A percentile compares a stretch with the other conserved stretches of the same genome.
phyloP scores from a whole-genome alignment of 495 filamentous ascomycete species.

The Chaetomium fimeti region DNA sequence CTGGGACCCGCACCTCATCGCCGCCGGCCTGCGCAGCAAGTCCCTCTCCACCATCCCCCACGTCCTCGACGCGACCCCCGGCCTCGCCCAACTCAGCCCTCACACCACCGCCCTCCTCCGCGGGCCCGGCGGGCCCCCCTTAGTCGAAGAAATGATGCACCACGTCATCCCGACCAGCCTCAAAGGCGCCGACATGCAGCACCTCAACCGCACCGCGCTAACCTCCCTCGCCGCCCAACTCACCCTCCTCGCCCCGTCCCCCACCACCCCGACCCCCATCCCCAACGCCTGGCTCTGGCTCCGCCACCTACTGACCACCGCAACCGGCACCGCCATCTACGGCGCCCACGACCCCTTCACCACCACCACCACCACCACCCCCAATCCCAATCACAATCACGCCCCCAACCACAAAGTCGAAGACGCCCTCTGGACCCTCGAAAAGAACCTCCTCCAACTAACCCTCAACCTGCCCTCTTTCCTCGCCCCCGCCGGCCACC shows the following conservation, averaged over 20 bases:
- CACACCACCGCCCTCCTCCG: not conserved
- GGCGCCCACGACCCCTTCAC: conserved; percentile 16
- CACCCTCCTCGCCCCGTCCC: not conserved
- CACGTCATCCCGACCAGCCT: conserved; percentile 10
- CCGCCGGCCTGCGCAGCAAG: conserved; percentile 24
- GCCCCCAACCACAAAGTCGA: conserved; percentile 1
- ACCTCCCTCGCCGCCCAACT: not conserved
- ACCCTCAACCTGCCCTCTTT: conserved; percentile 8
- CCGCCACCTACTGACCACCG: conserved; percentile 9
- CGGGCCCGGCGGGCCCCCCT: not conserved
- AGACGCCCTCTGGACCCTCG: conserved; percentile 14
- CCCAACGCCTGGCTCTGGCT: conserved; percentile 21
- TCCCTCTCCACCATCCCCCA: conserved; percentile 19
- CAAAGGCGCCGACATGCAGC: not conserved
- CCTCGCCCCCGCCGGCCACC: not conserved
- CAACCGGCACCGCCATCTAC: conserved; percentile 16
- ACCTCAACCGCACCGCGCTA: conserved; percentile 11
- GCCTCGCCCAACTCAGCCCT: not conserved
- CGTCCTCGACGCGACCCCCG: not conserved
- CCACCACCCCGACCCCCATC: not conserved
- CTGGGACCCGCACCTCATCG: conserved; percentile 22
- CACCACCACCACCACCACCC: not conserved
- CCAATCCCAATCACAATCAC: too few species aligned
- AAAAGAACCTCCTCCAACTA: conserved; percentile 10
- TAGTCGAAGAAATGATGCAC: not conserved